Evolutionary conservation across 1,139 yeast genomes (phyloP), one percentile per base, ranked within the genome.

Genomic region (Candida sp.): DNA sequence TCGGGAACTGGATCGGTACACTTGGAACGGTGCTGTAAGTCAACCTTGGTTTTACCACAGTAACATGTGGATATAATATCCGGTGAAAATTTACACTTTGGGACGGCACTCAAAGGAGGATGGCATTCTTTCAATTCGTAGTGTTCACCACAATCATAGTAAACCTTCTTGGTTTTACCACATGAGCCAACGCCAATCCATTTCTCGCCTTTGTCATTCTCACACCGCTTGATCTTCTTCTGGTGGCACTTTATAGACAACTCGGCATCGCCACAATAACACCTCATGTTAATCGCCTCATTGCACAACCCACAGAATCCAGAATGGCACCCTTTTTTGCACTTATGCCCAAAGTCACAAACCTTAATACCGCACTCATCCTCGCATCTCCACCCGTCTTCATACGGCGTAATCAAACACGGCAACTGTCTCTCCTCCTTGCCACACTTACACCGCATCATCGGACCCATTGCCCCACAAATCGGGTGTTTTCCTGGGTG

Each of bases 401-500:
- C 67, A 63, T 87, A 88, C 1, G 90, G 90, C 1, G 93, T 91
- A 52, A 85, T 75, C 43, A 83, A 78, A 73, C 92, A 90, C 5
- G 89, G 96, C 63, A 85, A 70, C 61, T 90, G 96, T 47, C 80
- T 80, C 25, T 77, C 67, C 48, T 80, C 76, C 48, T 80, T 81
- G 2, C 97, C 98, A 74, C 98, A 92, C 39, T 77, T 75, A 68
- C 98, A 92, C 47, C 72, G 73, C 75, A 88, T 71, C 9, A 73
- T 66, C 1, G 94, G 90, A 1, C 94, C 91, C 68, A 88, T 66
- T 32, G 94, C 90, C 27, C 90, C 87, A 72, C 98, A 92, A 26
- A 77, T 75, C 0, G 91, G 86, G 67, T 93, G 98, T 3, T 92
- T 88, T 0, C 97, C 98, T 1, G 97, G 94, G 65, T 92, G 98